Evolutionary conservation across 176 grass and related monocot species (phyloP), one percentile per base, ranked within the genome.

Genomic region (Triticum timopheevii): DNA sequence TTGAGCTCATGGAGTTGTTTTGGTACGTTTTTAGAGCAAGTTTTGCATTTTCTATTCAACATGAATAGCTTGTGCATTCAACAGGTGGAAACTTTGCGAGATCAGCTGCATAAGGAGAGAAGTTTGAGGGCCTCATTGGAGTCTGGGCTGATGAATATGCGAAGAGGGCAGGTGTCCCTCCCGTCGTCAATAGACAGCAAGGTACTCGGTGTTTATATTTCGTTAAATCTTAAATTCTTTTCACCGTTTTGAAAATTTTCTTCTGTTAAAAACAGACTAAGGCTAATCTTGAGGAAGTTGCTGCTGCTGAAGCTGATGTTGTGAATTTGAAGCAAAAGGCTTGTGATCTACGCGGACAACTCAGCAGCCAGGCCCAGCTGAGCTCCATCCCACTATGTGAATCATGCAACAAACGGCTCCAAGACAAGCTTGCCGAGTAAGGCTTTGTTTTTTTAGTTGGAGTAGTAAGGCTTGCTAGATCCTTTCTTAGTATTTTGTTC

Each of bases 301-400:
- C 83, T 73, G 83, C 89, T 76, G 85, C 85, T 90, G 97, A 99
- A 88, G 91, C 94, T 82, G 94, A 99, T 89, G 93, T 96, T 80
- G 67, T 91, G 59, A 94, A 83, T 65, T 94, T 96, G 79, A 99
- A 99, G 87, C 92, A 99, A 85, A 96, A 99, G 83, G 90, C 86
- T 85, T 80, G 86, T 93, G 92, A 94, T 90, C 89, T 99, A 64
- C 92, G 80, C 78, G 94, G 92, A 61, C 93, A 96, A 77, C 83
- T 90, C 35, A 93, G 84, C 78, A 58, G 61, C 66, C 85, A 92
- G 65, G 75, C 73, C 64, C 90, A 90, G 87, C 33, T 91, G 85
- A 91, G 67, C 79, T 86, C 80, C 89, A 80, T 63, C 83, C 89
- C 77, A 2, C 85, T 98, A 73, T 95, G 97, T 89, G 94, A 96